These are phyloP conservation scores for sorghum (Sorghum bicolor) DNA, from an alignment of 176 grass and related monocot genomes.

Conservation along the genomic window DNA sequence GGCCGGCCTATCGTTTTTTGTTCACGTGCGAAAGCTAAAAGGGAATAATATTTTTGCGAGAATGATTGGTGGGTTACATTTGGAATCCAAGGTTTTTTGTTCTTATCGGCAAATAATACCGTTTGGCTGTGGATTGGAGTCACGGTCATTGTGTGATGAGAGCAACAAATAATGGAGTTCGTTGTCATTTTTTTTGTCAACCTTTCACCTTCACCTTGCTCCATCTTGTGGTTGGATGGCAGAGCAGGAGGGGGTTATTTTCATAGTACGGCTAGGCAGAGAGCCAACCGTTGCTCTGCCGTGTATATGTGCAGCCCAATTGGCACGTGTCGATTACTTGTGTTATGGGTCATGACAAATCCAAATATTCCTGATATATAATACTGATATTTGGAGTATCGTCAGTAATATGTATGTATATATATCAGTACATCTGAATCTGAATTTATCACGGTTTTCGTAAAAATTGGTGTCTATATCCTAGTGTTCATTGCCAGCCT, in stretches of 20 bases:
- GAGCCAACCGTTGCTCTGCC: neutral
- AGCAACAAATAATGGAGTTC: neutral
- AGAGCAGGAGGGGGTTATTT: neutral
- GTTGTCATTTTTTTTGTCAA: neutral
- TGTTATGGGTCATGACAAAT: neutral
- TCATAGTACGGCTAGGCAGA: neutral
- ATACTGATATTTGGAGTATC: no score
- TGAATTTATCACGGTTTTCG: no score
- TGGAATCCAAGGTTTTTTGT: neutral
- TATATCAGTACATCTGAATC: no score
- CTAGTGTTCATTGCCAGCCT: no score
- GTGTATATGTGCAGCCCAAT: neutral
- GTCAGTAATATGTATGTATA: no score
- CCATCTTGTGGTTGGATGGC: neutral
- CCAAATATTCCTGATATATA: neutral
- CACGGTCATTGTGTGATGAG: neutral
- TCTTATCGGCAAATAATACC: neutral
- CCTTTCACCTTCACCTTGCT: neutral
- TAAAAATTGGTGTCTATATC: no score
- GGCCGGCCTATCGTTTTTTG: neutral
- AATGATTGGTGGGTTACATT: neutral
- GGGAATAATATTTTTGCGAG: neutral
- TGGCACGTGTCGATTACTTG: neutral
- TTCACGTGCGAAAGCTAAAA: conserved; percentile 24
- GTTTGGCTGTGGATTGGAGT: neutral